Base-by-base conservation (phyloP, 2,329 filamentous ascomycete species). In the Hymenotorrendiella dingleyae region DNA sequence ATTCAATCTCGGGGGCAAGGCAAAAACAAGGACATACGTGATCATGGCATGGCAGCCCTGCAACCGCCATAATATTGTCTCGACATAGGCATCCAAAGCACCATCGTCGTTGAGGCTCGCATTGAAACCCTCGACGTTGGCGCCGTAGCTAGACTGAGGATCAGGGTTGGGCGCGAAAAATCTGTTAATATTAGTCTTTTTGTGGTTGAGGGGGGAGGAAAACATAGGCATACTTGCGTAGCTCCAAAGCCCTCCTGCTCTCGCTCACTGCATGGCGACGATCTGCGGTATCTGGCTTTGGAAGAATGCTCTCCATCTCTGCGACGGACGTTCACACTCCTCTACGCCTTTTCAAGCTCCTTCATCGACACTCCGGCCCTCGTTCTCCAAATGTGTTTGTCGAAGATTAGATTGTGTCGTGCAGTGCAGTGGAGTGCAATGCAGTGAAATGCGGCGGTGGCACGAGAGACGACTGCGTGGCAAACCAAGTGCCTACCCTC, bases 21-120 rank as follows among this genome's bases (percentile, higher is more conserved):
- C 4, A 16, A 17, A 26, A 28, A 5, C 7, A 24, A 12, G 2
- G 14, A 32, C 50, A 22, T 42, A 57, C 56, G 54, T 57, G 4
- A 60, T 53, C 56, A 59, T 54, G 20, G 52, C 54, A 45, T 57
- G 56, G 20, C 45, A 43, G 9, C 46, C 57, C 6, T 48, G 45
- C 10, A 58, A 41, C 20, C 56, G 11, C 76, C 77, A 14, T 67
- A 74, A 36, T 69, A 69, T 49, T 62, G 73, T 57, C 69, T 78
- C 63, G 67, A 62, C 9, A 49, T 63, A 52, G 54, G 59, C 21
- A 44, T 62, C n/a, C 60, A 64, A 43, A 65, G 53, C 56, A 4
- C 55, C 55, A 45, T 60, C 57, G 34, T 51, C 45, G 28, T 58
- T 57, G 11, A 60, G 42, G 9, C 35, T 52, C 8, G 43, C 47